These are phyloP conservation scores for Umbelopsis isabellina DNA, from an alignment of 192 early-diverging fungal species.

Conservation along the genomic window DNA sequence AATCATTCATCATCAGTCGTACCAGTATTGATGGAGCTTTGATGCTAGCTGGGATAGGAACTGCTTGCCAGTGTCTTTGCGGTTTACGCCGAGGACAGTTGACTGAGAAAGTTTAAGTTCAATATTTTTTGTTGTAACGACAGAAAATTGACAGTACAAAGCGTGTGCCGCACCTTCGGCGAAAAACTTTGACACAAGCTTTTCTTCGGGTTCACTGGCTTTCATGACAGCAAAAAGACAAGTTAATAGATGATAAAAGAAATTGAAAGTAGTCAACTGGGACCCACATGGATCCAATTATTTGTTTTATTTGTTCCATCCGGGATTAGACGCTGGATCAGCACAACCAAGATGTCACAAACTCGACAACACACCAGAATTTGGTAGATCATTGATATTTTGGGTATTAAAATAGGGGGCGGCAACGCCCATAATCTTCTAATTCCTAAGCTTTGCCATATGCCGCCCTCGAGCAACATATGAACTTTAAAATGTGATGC, in stretches of 20 bases:
- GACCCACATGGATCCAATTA: too few relatives aligned
- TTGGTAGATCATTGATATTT: too few relatives aligned
- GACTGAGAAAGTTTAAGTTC: not conserved
- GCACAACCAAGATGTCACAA: too few relatives aligned
- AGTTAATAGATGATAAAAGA: not conserved
- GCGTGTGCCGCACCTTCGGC: not conserved
- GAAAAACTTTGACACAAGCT: slow-evolving; percentile 24
- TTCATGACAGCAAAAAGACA: slow-evolving; percentile 1
- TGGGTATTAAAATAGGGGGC: too few relatives aligned
- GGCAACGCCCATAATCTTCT: too few relatives aligned
- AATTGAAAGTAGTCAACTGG: not conserved
- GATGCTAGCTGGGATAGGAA: slow-evolving; percentile 26
- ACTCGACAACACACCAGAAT: too few relatives aligned
- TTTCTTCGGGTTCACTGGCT: slow-evolving; percentile 4
- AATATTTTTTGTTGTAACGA: too few relatives aligned
- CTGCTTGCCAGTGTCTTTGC: slow-evolving; percentile 25
- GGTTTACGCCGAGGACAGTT: not conserved
- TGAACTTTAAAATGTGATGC: too few relatives aligned
- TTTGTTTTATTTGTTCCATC: too few relatives aligned
- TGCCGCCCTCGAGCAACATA: too few relatives aligned
- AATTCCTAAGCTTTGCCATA: too few relatives aligned
- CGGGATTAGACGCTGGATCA: too few relatives aligned
- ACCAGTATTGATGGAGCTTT: slow-evolving; percentile 34
- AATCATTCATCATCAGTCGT: not conserved
- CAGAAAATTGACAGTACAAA: not conserved